These are phyloP conservation scores for Lactifluus volemus DNA, from an alignment of 768 basidiomycete genomes.

Conservation along the genomic window DNA sequence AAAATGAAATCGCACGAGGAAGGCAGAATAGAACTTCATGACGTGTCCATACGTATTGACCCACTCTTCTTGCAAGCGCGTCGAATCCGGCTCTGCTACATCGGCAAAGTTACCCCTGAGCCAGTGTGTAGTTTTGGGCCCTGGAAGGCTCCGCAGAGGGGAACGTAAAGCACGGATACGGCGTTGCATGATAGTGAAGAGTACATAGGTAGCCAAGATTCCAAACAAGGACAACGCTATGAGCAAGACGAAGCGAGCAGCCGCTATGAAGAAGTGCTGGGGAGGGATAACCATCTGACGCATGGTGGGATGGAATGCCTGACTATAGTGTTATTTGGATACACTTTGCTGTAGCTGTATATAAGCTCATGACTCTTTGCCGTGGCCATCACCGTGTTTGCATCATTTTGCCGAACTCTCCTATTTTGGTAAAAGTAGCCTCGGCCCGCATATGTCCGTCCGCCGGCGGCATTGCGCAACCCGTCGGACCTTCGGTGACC, in stretches of 20 bases:
- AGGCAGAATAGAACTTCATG: not conserved
- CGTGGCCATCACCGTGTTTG: too few relatives aligned
- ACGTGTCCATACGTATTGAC: slow-evolving; percentile 12
- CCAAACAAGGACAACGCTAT: not conserved
- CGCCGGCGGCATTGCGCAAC: too few relatives aligned
- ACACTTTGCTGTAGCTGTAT: too few relatives aligned
- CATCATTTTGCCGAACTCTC: too few relatives aligned
- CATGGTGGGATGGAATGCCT: not conserved
- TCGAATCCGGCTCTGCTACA: not conserved
- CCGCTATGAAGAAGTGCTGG: not conserved
- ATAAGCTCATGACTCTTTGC: too few relatives aligned
- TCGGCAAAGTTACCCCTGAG: slow-evolving; percentile 3
- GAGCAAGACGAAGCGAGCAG: not conserved
- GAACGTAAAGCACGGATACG: not conserved
- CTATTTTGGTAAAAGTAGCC: too few relatives aligned
- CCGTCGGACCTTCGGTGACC: too few relatives aligned
- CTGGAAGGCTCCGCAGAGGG: not conserved
- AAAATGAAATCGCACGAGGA: slow-evolving; percentile 3
- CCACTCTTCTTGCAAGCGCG: slow-evolving; percentile 15
- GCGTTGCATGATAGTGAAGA: not conserved
- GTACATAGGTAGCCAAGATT: not conserved
- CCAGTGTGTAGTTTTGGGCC: slow-evolving; percentile 1
- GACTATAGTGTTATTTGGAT: too few relatives aligned
- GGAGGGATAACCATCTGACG: not conserved
- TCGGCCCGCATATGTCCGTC: too few relatives aligned